Evolutionary conservation across 1,139 yeast genomes (phyloP), one percentile per base, ranked within the genome.

Genomic region (Scheffersomyces segobiensis): DNA sequence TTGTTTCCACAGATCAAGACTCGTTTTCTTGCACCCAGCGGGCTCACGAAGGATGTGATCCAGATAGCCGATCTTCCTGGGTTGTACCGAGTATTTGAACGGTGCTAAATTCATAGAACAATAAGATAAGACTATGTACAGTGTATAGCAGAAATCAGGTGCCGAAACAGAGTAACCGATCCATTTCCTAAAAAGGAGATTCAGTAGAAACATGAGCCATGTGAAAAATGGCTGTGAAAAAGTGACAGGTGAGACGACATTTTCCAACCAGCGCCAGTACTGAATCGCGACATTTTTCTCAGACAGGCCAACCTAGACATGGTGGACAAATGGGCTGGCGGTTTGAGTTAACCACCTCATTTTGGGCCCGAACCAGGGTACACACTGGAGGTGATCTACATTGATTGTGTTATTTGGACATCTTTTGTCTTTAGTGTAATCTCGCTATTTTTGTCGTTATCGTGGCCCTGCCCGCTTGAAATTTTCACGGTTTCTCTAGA

Each of bases 61-160:
- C 97, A 95, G 70, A 86, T 96, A 51, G 98, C 99, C 0, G 93
- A 89, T 69, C 76, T 96, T 50, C 98, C 98, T 0, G 97, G 97
- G 0, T 75, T 96, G 57, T 96, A 96, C 73, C 85, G 82, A 66
- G 97, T 96, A 5, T 95, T 95, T 77, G 99, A 95, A 74, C 80
- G 99, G 68, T 95, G 99, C 69, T 48, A 26, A 93, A 54, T 22
- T n/a, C 14, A 42, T 17, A 17, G 32, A 7, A 52, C 19, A 19
- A 53, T 46, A 53, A 20, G 42, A 52, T 46, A 53, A 21, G 46
- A n/a, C 14, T 32, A 24, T 4, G 19, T 39, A 32, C 42, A 32
- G 3, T 32, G 42, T 32, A 32, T 32, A 32, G 42, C 8, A 12
- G 42, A 5, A 32, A 10, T 24, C 26, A 24, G 26, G 6, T 24